These are phyloP conservation scores for Fusarium camptoceras DNA, from an alignment of 2,329 filamentous ascomycete genomes.

Conservation along the genomic window DNA sequence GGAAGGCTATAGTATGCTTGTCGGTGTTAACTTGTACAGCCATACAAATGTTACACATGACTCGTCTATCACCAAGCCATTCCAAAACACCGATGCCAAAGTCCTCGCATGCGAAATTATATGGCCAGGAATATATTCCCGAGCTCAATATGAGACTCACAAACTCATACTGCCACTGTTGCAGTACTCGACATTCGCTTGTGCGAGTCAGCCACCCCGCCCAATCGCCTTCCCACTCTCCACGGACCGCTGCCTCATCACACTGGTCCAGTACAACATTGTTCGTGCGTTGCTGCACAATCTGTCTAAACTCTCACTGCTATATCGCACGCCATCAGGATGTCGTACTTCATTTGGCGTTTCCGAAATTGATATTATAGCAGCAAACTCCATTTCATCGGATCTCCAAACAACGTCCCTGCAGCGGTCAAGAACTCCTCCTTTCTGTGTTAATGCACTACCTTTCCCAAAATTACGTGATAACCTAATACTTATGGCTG, in stretches of 20 bases:
- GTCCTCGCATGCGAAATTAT: rapidly evolving
- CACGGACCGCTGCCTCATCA: not conserved
- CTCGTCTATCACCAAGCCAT: not conserved
- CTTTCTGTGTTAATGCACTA: not conserved
- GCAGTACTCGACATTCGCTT: not conserved
- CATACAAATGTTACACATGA: not conserved
- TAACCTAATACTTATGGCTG: not conserved
- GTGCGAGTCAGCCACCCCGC: not conserved
- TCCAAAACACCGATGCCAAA: not conserved
- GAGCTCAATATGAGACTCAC: rapidly evolving
- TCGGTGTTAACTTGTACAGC: not conserved
- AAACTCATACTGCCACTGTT: not conserved
- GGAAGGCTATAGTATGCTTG: not conserved
- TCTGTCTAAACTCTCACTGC: not conserved
- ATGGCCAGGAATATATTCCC: rapidly evolving
- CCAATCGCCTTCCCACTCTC: not conserved
- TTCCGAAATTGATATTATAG: not conserved
- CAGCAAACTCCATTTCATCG: not conserved
- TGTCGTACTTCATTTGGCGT: not conserved
- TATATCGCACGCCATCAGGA: not conserved
- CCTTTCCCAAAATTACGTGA: not conserved
- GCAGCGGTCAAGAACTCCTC: not conserved
- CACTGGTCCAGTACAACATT: not conserved
- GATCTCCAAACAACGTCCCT: not conserved
- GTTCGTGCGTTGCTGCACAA: not conserved